Evolutionary conservation across 106 monocot genomes (phyloP), one percentile per base, ranked within the genome.

Genomic region (Apostasia shenzhenica): DNA sequence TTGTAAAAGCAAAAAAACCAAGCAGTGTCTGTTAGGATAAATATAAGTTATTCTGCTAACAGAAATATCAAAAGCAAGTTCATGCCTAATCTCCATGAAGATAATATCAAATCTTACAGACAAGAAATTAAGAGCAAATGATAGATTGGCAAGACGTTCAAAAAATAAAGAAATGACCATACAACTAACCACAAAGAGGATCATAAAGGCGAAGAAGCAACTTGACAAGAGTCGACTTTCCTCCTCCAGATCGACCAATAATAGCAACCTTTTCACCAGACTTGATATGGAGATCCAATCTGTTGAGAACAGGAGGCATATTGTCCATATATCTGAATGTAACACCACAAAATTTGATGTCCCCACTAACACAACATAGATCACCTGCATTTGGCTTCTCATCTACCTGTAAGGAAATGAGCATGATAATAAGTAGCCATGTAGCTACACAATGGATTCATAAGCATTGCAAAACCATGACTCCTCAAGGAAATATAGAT

Each of bases 201-300:
- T 85, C 81, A 79, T 94, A 94, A 2, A 94, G 79, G 8, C 85
- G 84, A 65, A 87, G 94, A 41, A 94, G 79, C 40, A 94, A 65
- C 68, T 94, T 94, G 54, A 76, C 64, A 6, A 94, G 78, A 52
- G 83, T 94, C 61, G 94, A 79, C 67, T 94, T 90, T 43, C 94
- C 94, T 45, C 87, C 87, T 64, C 94, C 94, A 77, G 94, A 94
- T 70, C 82, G 90, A 14, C 90, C 90, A 63, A 90, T 75, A 74
- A 94, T 55, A 72, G 90, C 90, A 81, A 94, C 82, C 8, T 61
- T 84, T 76, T 94, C 90, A 48, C 90, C 86, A 70, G 82, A 60
- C 70, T 73, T 83, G 5, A 90, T 74, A 82, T 90, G 94, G 10
- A 94, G 73, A 81, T 87, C 70, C 63, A 90, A 59, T 48, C 64